Conservation (phyloP, 805 yeast species). For the Saccharomycopsis fodiens region DNA sequence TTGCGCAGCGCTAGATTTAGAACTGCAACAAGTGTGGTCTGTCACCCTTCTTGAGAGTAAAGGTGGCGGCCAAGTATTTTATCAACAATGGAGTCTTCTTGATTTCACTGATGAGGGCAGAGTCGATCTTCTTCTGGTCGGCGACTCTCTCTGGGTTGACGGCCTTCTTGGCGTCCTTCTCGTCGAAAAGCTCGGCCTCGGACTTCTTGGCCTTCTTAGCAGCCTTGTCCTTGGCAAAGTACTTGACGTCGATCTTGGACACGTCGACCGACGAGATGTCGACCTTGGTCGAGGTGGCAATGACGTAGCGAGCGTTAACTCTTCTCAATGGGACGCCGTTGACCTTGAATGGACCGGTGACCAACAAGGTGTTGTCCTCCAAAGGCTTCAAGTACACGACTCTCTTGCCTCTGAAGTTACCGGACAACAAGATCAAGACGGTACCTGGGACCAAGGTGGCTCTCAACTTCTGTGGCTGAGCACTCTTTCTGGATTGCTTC, state of each 20-base stretch:
- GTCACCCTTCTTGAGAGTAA: constrained; percentile 97
- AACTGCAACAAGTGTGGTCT: constrained; percentile 97
- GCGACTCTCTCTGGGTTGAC: constrained; percentile 89
- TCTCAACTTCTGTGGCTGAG: constrained; percentile 92
- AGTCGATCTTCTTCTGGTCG: constrained; percentile 94
- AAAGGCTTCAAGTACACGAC: constrained; percentile 95
- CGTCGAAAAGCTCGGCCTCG: constrained; percentile 88
- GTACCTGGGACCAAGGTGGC: constrained; percentile 96
- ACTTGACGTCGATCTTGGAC: constrained; percentile 85
- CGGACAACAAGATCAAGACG: constrained; percentile 94
- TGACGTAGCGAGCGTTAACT: constrained; percentile 97
- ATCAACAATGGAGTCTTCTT: constrained; percentile 95
- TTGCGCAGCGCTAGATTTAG: constrained; percentile 35
- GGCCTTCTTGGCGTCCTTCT: constrained; percentile 67
- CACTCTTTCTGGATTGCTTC: constrained; percentile 83
- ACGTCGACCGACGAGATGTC: constrained; percentile 73
- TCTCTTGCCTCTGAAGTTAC: constrained; percentile 99
- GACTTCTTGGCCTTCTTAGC: constrained; percentile 67
- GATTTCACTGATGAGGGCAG: constrained; percentile 86
- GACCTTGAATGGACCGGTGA: constrained; percentile 98
- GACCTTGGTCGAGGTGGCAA: constrained; percentile 95
- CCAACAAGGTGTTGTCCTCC: constrained; percentile 96
- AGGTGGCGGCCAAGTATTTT: constrained; percentile 91
- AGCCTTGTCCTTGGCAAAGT: constrained; percentile 94
- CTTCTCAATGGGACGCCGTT: constrained; percentile 99